Evolutionary conservation across 73 alveolate species (phyloP).

Genomic region (Halteria grandinella): DNA sequence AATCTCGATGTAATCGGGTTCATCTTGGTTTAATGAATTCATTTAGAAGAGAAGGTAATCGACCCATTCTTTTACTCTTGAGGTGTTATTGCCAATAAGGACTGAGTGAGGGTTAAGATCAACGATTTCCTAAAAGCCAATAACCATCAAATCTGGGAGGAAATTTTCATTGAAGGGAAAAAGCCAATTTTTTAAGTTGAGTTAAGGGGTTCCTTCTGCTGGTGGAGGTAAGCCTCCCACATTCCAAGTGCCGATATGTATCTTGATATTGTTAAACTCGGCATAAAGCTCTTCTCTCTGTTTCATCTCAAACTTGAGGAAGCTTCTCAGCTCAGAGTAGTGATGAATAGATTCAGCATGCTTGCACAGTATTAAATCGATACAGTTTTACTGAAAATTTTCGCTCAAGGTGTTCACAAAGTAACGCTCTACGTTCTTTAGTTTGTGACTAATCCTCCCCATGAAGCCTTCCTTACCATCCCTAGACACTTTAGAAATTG

Average conservation of each 20-base stretch:
- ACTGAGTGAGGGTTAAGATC: not conserved
- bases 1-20: slow-evolving; percentile 8
- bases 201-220: no score
- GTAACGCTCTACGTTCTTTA: slow-evolving; percentile 76
- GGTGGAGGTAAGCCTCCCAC: slow-evolving; percentile 39
- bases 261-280: slow-evolving; percentile 8
- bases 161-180: slow-evolving; percentile 29
- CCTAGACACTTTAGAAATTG: slow-evolving; percentile 82
- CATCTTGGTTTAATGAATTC: not conserved
- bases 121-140: slow-evolving; percentile 84
- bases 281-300: slow-evolving; percentile 46
- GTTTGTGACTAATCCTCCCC: slow-evolving; percentile 81
- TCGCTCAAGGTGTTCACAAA: slow-evolving; percentile 84
- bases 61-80: slow-evolving; percentile 11
- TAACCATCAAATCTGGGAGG: slow-evolving; percentile 76
- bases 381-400: slow-evolving; percentile 73
- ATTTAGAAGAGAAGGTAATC: not conserved
- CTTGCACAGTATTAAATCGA: slow-evolving; percentile 61
- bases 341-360: slow-evolving; percentile 15
- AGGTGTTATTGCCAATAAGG: not conserved
- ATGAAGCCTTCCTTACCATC: slow-evolving; percentile 82
- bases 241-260: slow-evolving; percentile 48
- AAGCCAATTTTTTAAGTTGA: slow-evolving; percentile 39
- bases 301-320: slow-evolving; percentile 2
- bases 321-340: slow-evolving; percentile 24